Evolutionary conservation across 306 rosid species (phyloP), one percentile per base, ranked within the genome.

Genomic region (Lotus japonicus): DNA sequence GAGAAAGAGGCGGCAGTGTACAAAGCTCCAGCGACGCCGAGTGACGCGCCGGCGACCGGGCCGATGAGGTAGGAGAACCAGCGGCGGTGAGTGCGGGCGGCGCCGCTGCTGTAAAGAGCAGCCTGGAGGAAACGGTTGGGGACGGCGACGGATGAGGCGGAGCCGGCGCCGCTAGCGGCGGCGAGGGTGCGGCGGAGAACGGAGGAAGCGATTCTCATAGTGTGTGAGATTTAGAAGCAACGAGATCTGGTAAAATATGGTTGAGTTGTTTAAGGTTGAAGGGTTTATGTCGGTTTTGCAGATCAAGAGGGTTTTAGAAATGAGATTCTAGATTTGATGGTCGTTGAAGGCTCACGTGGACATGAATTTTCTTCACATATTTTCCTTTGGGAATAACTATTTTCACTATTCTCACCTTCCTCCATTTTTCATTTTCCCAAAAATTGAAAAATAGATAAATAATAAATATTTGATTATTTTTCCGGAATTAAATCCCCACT

Each of bases 201-300:
- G 7, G 91, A 8, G 83, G 78, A 74, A 26, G 83, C 81, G 48
- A 90, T 86, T 78, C 95, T 88, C 98, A 90, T 94, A 12, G 68
- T 50, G 68, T 10, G 15, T 42, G 21, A 51, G 77, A 72, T 62
- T 69, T 15, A 14, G 42, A 64, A 14, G 8, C 43, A 38, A 38
- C 43, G 11, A 38, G 11, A 38, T 6, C 56, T 28, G 53, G 8
- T 2, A 3, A 26, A n/a, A n/a, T n/a, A 26, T 26, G 31, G 4
- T 17, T 46, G 2, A 3, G 3, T 21, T 21, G 26, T 21, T 21
- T 1, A 7, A 5, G 38, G 18, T 3, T 26, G 9, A 57, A 71
- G 57, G 80, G 70, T 69, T 74, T 77, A 70, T 23, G 67, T 43
- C 23, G 55, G 33, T 75, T 38, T 23, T 8, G 61, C 5, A 8